These are phyloP conservation scores for Leucocoprinus leucothites DNA, from an alignment of 768 basidiomycete genomes.

Conservation along the genomic window DNA sequence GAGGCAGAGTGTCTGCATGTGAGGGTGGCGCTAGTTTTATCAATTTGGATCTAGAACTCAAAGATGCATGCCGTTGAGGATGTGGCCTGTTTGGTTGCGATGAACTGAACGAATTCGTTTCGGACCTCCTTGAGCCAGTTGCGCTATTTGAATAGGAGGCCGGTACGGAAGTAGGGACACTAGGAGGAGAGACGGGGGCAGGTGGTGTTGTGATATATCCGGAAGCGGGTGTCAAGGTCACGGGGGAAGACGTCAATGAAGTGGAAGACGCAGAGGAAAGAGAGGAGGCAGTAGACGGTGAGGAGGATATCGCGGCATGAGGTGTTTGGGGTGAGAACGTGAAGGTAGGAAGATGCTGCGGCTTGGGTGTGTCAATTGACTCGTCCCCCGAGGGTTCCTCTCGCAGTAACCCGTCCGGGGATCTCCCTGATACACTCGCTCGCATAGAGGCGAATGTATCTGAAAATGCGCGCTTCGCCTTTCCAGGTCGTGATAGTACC, in stretches of 20 bases:
- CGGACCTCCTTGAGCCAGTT: not conserved
- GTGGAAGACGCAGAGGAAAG: not conserved
- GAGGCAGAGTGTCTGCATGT: not conserved
- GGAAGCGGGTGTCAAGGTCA: not conserved
- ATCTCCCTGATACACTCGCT: not conserved
- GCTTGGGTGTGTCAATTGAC: not conserved
- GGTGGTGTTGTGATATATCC: constrained; percentile 7
- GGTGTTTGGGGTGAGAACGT: not conserved
- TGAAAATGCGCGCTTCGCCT: not conserved
- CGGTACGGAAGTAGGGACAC: not conserved
- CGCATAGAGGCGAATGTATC: not conserved
- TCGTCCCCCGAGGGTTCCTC: not conserved
- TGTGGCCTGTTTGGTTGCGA: not conserved
- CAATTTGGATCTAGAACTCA: not conserved
- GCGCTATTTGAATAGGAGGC: not conserved
- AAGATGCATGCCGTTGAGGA: not conserved
- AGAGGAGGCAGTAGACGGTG: not conserved
- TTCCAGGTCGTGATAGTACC: not conserved
- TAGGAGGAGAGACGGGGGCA: not conserved
- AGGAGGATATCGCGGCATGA: not conserved
- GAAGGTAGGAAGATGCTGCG: not conserved
- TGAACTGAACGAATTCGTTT: not conserved
- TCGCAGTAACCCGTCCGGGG: not conserved
- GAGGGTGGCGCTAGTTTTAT: not conserved
- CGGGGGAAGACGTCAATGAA: not conserved